A percentile compares a stretch with the other conserved stretches of the same genome.
phyloP scores from a whole-genome alignment of 2,329 filamentous ascomycete genomes.

The Ampelomyces quisqualis region DNA sequence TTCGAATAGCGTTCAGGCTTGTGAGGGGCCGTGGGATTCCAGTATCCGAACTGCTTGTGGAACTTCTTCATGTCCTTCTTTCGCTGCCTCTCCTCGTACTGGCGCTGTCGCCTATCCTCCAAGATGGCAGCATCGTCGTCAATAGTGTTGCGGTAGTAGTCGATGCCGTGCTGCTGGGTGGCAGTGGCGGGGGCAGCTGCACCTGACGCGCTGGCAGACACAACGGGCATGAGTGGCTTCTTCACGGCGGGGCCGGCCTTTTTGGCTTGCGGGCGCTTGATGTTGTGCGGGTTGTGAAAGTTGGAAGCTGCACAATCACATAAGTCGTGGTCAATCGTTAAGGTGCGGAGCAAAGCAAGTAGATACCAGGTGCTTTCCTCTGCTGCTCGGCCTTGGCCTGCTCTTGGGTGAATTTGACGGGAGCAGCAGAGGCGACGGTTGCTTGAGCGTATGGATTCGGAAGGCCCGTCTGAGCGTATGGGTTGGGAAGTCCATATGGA shows the following conservation, averaged over 20 bases:
- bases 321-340: conserved; percentile 30
- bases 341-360: conserved; percentile 23
- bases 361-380: conserved; percentile 40
- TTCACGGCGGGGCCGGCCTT: conserved; percentile 21
- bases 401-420: conserved; percentile 32
- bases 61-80: conserved; percentile 66
- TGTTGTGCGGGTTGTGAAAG: conserved; percentile 37
- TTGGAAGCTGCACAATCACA: conserved; percentile 23
- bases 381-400: conserved; percentile 34
- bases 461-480: conserved; percentile 28
- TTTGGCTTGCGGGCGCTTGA: conserved; percentile 39
- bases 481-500: conserved; percentile 28
- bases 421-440: conserved; percentile 30
- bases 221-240: conserved; percentile 27
- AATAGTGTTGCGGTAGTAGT: conserved; percentile 71
- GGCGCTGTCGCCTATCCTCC: conserved; percentile 67
- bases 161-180: conserved; percentile 26
- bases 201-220: conserved; percentile 18
- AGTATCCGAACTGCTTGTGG: conserved; percentile 66
- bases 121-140: conserved; percentile 73
- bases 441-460: conserved; percentile 32
- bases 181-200: conserved; percentile 12
- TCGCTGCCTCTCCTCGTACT: conserved; percentile 67
- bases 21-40: conserved; percentile 47
- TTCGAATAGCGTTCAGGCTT: conserved; percentile 29